Percentiles rank a stretch among this genome's conserved stretches.
phyloP scores from a whole-genome alignment of 352 stramenopile species.

The Phytophthora crassamura region DNA sequence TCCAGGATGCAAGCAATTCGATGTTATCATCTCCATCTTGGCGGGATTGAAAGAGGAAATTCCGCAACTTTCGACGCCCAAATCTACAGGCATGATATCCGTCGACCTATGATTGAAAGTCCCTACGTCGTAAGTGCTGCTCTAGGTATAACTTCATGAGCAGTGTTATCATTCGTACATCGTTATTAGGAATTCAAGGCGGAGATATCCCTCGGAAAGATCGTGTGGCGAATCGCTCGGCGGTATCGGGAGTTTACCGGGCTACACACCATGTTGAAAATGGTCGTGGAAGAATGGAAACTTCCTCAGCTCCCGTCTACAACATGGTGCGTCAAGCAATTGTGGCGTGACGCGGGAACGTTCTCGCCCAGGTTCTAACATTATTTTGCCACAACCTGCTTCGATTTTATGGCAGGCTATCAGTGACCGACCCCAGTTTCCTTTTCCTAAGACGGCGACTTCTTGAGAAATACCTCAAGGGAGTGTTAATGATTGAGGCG shows the following conservation, averaged over 20 bases:
- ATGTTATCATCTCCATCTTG: constrained; percentile 18
- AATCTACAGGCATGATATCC: constrained; percentile 44
- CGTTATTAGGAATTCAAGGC: constrained; percentile 51
- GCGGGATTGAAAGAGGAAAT: background rate
- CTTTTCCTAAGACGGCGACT: constrained; percentile 37
- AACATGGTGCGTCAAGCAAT: constrained; percentile 41
- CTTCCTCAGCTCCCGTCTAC: constrained; percentile 47
- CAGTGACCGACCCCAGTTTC: constrained; percentile 46
- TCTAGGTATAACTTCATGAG: background rate
- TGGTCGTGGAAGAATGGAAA: background rate
- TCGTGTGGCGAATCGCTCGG: constrained; percentile 53
- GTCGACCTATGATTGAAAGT: constrained; percentile 49
- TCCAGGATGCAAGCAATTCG: background rate
- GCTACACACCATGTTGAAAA: constrained; percentile 39
- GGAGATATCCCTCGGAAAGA: constrained; percentile 40
- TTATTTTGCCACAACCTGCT: too few relatives aligned
- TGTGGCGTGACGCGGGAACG: too few relatives aligned
- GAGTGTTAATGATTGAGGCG: constrained; percentile 51
- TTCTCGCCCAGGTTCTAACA: too few relatives aligned
- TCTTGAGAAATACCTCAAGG: constrained; percentile 61
- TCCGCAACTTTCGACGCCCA: constrained; percentile 27
- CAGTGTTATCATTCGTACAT: background rate
- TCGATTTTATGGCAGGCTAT: constrained; percentile 43
- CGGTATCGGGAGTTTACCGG: constrained; percentile 57
- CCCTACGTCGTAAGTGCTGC: constrained; percentile 37